Percentiles rank a stretch among this genome's conserved stretches.
Conservation (phyloP, 805 yeast genomes). For the Hanseniaspora pseudoguilliermondii region DNA sequence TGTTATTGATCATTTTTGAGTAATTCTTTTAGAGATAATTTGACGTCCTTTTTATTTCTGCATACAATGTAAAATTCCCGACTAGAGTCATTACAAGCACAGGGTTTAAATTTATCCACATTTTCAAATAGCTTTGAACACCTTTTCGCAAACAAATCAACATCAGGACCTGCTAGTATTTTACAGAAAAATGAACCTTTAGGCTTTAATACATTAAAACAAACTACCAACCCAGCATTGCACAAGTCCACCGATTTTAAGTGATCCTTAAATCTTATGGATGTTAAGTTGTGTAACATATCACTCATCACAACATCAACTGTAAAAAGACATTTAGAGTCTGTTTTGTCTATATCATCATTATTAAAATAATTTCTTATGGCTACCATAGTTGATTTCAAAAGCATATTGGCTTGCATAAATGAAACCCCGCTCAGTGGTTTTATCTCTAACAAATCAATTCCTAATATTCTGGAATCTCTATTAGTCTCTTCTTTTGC, state of each 20-base stretch:
- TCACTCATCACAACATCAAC: slow-evolving; percentile 65
- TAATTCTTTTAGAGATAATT: slow-evolving; percentile 1
- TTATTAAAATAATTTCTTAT: slow-evolving; percentile 40
- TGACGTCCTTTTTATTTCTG: slow-evolving; percentile 32
- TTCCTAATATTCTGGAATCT: slow-evolving; percentile 55
- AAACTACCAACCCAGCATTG: slow-evolving; percentile 74
- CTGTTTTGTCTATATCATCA: slow-evolving; percentile 18
- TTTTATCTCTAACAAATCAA: slow-evolving; percentile 62
- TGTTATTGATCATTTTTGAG: slow-evolving; percentile 28
- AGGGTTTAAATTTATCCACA: slow-evolving; percentile 66
- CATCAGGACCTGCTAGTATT: slow-evolving; percentile 74
- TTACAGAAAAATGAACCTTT: slow-evolving; percentile 73
- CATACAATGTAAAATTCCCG: slow-evolving; percentile 75
- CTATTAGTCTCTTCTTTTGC: slow-evolving; percentile 43
- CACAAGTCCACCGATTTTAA: slow-evolving; percentile 72
- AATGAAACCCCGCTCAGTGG: slow-evolving; percentile 75
- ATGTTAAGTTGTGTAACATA: slow-evolving; percentile 88
- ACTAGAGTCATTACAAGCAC: slow-evolving; percentile 65
- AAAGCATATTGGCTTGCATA: slow-evolving; percentile 78
- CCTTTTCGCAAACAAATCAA: slow-evolving; percentile 45
- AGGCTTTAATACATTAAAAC: slow-evolving; percentile 54
- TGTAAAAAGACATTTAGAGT: slow-evolving; percentile 13
- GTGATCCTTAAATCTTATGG: slow-evolving; percentile 72
- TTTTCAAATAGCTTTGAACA: slow-evolving; percentile 45
- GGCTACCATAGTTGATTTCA: slow-evolving; percentile 46